Evolutionary conservation across 352 stramenopile genomes (phyloP), one percentile per base, ranked within the genome.

Genomic region (Globisporangium spinosum): DNA sequence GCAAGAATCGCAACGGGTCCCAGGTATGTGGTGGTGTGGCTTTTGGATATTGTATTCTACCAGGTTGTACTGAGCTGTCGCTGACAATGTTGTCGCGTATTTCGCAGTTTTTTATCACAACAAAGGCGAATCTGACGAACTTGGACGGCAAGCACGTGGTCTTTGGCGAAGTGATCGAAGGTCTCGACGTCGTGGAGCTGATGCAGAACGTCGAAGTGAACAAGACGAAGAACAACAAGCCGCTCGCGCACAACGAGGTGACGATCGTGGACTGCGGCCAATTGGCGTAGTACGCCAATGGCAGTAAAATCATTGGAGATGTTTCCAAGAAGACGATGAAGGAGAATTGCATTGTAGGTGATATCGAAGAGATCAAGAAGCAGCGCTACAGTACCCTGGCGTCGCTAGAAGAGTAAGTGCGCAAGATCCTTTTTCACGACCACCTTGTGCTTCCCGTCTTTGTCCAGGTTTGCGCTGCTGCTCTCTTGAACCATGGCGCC

Each of bases 81-180:
- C 12, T 35, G 23, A 35, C 27, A 10, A 22, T 40, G 22, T 17
- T 59, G 51, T 9, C 22, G 12, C 23, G n/a, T 40, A 3, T 35
- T 29, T 32, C 29, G 54, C 51, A 93, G 82, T 93, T 93, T 67
- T 93, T 93, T 74, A 90, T 93, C 60, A 93, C 85, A 29, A 93
- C 80, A 10, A 85, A 83, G 55, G 77, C 82, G 8, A 70, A 71
- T 1, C 74, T 91, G 34, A 85, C 76, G 23, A 90, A 90, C 62
- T 62, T 93, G 17, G 94, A 99, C 80, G 91, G 87, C 38, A 98
- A 98, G 78, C 97, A 99, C 75, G 88, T 97, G 5, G 95, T 99
- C 8, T 99, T 99, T 84, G 97, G 97, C 29, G 93, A 98, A 71
- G 87, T 98, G 15, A 71, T 97, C 49, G 85, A 96, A 32, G 82